Evolutionary conservation across 768 basidiomycete genomes (phyloP).

Genomic region (Boletus pseudo-olivaceus): DNA sequence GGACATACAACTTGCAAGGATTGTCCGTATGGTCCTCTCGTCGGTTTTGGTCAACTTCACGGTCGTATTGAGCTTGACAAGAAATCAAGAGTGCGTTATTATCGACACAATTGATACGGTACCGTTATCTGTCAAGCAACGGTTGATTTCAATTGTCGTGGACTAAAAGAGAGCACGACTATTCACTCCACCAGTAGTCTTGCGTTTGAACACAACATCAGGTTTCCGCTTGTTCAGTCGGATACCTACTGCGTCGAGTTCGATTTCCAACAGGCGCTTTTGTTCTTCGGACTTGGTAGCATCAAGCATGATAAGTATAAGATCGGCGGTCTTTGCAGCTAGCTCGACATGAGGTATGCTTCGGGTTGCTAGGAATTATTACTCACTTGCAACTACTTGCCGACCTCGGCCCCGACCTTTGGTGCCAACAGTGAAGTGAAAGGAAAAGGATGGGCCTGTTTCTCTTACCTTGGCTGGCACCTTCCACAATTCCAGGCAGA

Average conservation of each 20-base stretch:
- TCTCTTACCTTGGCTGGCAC: conserved; percentile 68
- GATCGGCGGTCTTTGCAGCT: conserved; percentile 88
- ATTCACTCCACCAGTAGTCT: conserved; percentile 86
- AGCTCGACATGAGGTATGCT: conserved; percentile 6
- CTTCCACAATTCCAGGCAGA: conserved; percentile 94
- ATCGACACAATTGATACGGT: not conserved
- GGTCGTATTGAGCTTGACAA: conserved; percentile 71
- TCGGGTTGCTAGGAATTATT: not conserved
- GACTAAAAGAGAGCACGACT: not conserved
- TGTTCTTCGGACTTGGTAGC: conserved; percentile 94
- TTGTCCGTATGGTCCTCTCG: conserved; percentile 90
- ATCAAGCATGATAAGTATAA: conserved; percentile 91
- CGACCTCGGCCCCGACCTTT: conserved; percentile 84
- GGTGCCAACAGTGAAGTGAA: not conserved
- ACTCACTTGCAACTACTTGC: conserved; percentile 88
- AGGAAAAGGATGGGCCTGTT: not conserved
- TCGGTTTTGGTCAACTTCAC: conserved; percentile 94
- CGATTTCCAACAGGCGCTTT: conserved; percentile 79
- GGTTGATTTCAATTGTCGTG: not conserved
- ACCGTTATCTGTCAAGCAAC: conserved; percentile 62
- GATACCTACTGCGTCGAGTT: conserved; percentile 96
- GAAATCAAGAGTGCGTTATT: not conserved
- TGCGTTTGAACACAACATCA: conserved; percentile 93
- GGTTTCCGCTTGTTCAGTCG: conserved; percentile 87
- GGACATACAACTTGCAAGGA: conserved; percentile 78